Evolutionary conservation across 257 asterid species (phyloP), one percentile per base, ranked within the genome.

Genomic region (Solanum ahanhuiri): DNA sequence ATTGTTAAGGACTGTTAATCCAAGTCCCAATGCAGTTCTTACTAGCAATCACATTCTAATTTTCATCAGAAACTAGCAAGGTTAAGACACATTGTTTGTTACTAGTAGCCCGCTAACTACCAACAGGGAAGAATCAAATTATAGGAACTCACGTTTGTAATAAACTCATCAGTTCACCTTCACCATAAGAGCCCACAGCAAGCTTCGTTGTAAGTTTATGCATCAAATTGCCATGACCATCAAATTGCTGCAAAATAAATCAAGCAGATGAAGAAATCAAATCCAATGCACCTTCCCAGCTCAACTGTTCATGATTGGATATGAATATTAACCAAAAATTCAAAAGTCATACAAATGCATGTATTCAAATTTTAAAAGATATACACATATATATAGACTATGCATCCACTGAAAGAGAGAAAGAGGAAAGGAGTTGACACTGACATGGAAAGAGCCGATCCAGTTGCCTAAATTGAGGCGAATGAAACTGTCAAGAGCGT

Each of bases 151-250:
- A 96, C 99, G 98, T 91, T 82, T 96, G 99, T 76, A 95, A 92
- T 94, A 96, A 92, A 90, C 99, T 96, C 92, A 92, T 91, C 90
- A 95, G 95, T 83, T 95, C 98, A 88, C 89, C 95, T 92, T 96
- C 96, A 43, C 98, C 99, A n/a, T 96, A 95, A 45, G 98, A 96
- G 63, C 96, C 90, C 14, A 91, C 98, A 17, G 95, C 91, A 86
- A 96, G 98, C 93, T 93, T 93, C 35, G 98, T 95, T 83, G 92
- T 91, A 89, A 96, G 89, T 89, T 88, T 92, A 84, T 96, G 92
- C 90, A 96, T 88, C 91, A 95, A 91, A 85, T 94, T 89, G 79
- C 99, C 99, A 77, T 89, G 70, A 79, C 89, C 58, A 93, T 96
- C 98, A 90, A 92, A 96, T 93, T 95, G 99, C 99, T 96, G 93